A percentile compares a stretch with the other conserved stretches of the same genome.
Conservation (phyloP, 306 rosid genomes). For the Trichosanthes truncata region DNA sequence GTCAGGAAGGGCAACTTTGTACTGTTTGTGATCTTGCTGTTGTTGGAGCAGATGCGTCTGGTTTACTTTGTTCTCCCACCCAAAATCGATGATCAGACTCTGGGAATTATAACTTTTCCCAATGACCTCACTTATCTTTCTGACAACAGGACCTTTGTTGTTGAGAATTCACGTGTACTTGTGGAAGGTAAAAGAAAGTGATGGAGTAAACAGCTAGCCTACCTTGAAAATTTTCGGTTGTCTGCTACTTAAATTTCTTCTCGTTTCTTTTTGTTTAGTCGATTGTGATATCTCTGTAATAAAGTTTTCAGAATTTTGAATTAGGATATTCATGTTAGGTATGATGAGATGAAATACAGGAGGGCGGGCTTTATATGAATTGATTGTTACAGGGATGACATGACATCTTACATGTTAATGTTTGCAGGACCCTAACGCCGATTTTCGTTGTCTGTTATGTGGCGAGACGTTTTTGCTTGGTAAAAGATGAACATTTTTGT, state of each 20-base stretch:
- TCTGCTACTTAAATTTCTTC: background rate
- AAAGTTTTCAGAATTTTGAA: conserved; percentile 5
- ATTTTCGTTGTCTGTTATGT: background rate
- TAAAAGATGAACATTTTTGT: background rate
- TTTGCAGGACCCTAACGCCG: background rate
- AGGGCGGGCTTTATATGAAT: conserved; percentile 3
- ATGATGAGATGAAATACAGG: conserved; percentile 8
- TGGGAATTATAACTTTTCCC: background rate
- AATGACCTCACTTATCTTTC: conserved; percentile 2
- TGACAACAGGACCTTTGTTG: background rate
- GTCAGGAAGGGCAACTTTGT: conserved; percentile 44
- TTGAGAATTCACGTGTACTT: background rate
- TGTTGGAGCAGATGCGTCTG: conserved; percentile 86
- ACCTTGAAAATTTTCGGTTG: background rate
- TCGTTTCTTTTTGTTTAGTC: background rate
- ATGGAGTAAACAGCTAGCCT: background rate
- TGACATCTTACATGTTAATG: background rate
- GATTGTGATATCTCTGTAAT: conserved; percentile 7
- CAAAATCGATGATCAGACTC: conserved; percentile 59
- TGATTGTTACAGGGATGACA: conserved; percentile 3
- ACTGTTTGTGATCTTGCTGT: conserved; percentile 78
- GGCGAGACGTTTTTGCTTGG: background rate
- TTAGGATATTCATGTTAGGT: conserved; percentile 7
- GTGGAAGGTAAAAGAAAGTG: conserved; percentile 1
- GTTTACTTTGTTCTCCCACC: conserved; percentile 68